These are phyloP conservation scores for Nannochloropsis granulata DNA, from an alignment of 108 stramenopile species.

Conservation along the genomic window DNA sequence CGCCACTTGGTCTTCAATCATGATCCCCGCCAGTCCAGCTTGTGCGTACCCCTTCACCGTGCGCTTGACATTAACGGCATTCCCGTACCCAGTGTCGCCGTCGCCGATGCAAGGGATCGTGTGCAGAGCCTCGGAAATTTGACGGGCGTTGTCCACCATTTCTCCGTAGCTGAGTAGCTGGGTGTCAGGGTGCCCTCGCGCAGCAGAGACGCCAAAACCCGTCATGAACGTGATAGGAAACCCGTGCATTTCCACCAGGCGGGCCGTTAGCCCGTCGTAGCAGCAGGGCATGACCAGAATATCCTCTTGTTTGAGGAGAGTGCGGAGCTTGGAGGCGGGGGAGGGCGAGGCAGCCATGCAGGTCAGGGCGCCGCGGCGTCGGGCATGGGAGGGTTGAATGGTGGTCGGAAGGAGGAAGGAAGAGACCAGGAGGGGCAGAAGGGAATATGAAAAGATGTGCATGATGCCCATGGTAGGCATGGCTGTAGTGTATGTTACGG, in stretches of 20 bases:
- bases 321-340: constrained; percentile 8
- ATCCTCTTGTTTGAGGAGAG: constrained; percentile 2
- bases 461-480: too few species aligned
- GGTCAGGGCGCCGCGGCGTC: background rate
- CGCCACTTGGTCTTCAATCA: constrained; percentile 80
- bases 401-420: background rate
- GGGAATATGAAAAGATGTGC: too few species aligned
- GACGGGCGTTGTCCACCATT: constrained; percentile 55
- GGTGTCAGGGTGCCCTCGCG: constrained; percentile 73
- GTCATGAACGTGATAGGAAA: constrained; percentile 93
- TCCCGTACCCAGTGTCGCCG: constrained; percentile 90
- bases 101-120: constrained; percentile 85
- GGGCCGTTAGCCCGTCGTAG: constrained; percentile 88
- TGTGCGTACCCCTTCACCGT: constrained; percentile 65
- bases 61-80: constrained; percentile 77
- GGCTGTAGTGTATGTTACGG: too few species aligned
- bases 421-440: background rate
- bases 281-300: constrained; percentile 62
- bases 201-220: constrained; percentile 83
- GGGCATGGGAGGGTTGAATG: too few species aligned
- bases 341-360: background rate
- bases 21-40: constrained; percentile 85
- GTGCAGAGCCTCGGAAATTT: constrained; percentile 60
- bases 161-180: constrained; percentile 57
- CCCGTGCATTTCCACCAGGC: constrained; percentile 48